Evolutionary conservation across 2,329 filamentous ascomycete species (phyloP).

Genomic region (Cladosporium sp.): DNA sequence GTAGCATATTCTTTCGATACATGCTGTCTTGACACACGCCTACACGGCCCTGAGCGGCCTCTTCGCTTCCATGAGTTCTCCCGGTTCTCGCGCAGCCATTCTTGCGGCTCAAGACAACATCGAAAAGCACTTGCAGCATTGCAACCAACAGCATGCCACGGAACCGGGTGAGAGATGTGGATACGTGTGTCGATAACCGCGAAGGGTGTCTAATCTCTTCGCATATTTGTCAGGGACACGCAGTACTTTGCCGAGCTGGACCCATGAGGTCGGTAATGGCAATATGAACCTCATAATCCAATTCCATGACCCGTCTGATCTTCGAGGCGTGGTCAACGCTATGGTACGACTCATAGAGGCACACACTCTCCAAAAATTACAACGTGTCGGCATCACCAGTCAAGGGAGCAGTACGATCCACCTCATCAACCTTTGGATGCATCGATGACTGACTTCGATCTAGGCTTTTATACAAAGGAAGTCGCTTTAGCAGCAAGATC

Average conservation of each 20-base stretch:
- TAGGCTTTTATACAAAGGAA: neutral
- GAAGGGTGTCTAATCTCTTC: neutral
- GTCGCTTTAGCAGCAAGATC: neutral
- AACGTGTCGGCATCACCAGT: slow-evolving; percentile 3
- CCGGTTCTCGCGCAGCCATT: slow-evolving; percentile 1
- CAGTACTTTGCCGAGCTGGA: slow-evolving; percentile 1
- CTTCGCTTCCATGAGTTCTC: neutral
- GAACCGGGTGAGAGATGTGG: slow-evolving; percentile 1
- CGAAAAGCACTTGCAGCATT: slow-evolving; percentile 3
- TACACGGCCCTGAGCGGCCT: neutral
- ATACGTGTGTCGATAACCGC: neutral
- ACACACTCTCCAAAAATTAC: neutral
- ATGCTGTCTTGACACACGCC: neutral
- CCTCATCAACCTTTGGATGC: neutral
- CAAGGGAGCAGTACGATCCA: slow-evolving; percentile 1
- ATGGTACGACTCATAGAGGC: slow-evolving; percentile 2
- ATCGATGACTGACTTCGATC: neutral
- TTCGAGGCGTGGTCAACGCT: slow-evolving; percentile 1
- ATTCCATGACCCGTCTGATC: slow-evolving; percentile 1
- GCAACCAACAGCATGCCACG: neutral
- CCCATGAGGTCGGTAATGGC: slow-evolving; percentile 5
- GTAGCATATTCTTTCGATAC: neutral
- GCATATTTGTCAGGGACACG: neutral
- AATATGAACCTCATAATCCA: slow-evolving; percentile 2
- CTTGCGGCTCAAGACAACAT: neutral